A percentile compares a stretch with the other conserved stretches of the same genome.
phyloP scores from a whole-genome alignment of 257 asterid species.

The Nicotiana knightiana region DNA sequence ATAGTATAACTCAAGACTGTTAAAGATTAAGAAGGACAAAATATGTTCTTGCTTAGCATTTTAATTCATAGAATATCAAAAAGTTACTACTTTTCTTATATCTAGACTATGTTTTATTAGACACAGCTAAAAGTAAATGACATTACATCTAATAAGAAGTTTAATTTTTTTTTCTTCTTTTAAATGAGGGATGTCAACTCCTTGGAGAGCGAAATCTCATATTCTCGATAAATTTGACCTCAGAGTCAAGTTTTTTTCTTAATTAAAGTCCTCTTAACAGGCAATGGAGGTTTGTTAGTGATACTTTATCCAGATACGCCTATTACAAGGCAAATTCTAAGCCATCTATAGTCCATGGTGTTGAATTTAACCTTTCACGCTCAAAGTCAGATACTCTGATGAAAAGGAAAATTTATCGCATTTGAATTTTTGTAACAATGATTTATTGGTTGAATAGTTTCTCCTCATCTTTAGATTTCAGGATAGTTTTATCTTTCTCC shows the following conservation, averaged over 20 bases:
- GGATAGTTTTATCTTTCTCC: not conserved
- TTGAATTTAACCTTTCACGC: not conserved
- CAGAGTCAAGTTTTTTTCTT: not conserved
- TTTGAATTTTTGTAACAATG: not conserved
- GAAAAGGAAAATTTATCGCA: not conserved
- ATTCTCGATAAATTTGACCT: not conserved
- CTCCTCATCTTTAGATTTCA: not conserved
- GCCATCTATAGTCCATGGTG: not conserved
- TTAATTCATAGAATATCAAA: not conserved
- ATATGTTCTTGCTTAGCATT: not conserved
- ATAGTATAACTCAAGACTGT: not conserved
- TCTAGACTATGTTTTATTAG: not conserved
- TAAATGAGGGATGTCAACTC: not conserved
- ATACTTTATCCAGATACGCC: not conserved
- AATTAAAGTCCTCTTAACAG: not conserved
- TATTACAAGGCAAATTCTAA: not conserved
- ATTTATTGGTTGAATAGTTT: not conserved
- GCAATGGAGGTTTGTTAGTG: not conserved
- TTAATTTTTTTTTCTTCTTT: not conserved
- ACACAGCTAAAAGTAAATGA: not conserved
- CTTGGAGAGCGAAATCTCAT: not conserved
- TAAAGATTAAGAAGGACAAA: not conserved
- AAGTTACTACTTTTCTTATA: not conserved
- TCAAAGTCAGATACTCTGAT: not conserved
- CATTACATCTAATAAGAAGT: not conserved